Conservation (phyloP, 2,329 filamentous ascomycete genomes). For the Claviceps sp. region DNA sequence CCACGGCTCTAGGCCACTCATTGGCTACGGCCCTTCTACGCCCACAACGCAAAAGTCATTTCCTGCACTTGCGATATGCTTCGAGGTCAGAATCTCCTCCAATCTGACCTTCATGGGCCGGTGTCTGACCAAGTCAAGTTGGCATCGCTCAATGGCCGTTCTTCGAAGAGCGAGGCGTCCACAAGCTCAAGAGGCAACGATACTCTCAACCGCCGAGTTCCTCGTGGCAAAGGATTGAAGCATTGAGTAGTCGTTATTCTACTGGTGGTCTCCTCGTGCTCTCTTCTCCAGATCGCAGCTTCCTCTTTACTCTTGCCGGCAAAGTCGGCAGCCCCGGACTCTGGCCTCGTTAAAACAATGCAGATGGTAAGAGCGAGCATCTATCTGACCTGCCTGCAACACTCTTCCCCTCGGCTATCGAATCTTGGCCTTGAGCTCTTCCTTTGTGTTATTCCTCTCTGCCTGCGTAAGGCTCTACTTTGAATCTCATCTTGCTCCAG, state of each 20-base stretch:
- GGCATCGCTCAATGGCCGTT: neutral
- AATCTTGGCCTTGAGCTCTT: neutral
- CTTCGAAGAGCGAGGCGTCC: neutral
- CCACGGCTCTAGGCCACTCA: neutral
- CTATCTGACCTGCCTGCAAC: constrained; percentile 2
- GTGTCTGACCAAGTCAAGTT: neutral
- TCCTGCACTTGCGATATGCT: neutral
- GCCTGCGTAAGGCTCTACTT: constrained; percentile 4
- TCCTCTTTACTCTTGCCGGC: neutral
- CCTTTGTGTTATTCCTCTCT: constrained; percentile 2
- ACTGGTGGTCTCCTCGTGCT: too few species aligned
- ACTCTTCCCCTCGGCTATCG: constrained; percentile 1
- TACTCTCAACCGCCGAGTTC: neutral
- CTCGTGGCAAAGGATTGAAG: neutral
- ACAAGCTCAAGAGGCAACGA: neutral
- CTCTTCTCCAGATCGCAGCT: constrained; percentile 2
- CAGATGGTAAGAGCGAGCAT: constrained; percentile 5
- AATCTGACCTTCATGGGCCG: neutral
- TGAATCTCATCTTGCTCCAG: constrained; percentile 8
- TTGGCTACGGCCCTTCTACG: neutral
- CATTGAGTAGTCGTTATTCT: neutral
- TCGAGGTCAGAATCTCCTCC: neutral
- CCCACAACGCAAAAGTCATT: neutral
- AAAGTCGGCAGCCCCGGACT: neutral
- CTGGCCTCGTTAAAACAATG: neutral